Conservation (phyloP, 768 basidiomycete species). For the Tubosaeta sp. region DNA sequence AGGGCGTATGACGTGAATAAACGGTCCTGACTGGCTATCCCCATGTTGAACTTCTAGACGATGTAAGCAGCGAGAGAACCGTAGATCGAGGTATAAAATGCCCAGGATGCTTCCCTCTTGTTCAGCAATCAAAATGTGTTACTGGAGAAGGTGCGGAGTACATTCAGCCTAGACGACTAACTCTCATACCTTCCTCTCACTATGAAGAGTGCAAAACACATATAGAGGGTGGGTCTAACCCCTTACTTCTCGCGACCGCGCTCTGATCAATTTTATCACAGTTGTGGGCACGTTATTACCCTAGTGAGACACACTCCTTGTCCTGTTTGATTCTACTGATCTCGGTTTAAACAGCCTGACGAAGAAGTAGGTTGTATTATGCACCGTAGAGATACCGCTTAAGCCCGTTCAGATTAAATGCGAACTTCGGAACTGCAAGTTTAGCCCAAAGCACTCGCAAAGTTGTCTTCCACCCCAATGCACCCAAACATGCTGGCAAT, state of each 20-base stretch:
- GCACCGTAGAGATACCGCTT: constrained; percentile 6
- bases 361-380: constrained; percentile 42
- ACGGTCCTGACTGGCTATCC: constrained; percentile 17
- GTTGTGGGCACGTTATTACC: constrained; percentile 52
- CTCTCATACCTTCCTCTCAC: constrained; percentile 17
- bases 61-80: constrained; percentile 28
- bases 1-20: constrained; percentile 27
- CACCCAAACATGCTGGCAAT: constrained; percentile 62
- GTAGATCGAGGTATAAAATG: constrained; percentile 27
- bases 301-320: constrained; percentile 34
- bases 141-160: constrained; percentile 50
- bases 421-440: constrained; percentile 55
- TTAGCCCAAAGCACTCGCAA: constrained; percentile 53
- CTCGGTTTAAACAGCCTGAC: constrained; percentile 41
- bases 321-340: constrained; percentile 6
- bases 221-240: constrained; percentile 43
- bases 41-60: constrained; percentile 21
- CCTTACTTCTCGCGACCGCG: not conserved
- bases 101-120: constrained; percentile 2
- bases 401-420: constrained; percentile 52
- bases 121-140: constrained; percentile 45
- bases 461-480: constrained; percentile 50
- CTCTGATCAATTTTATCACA: constrained; percentile 19
- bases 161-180: not conserved
- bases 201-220: constrained; percentile 49